phyloP scores from a whole-genome alignment of 192 early-diverging fungal species.

The Pilobolus umbonatus region DNA sequence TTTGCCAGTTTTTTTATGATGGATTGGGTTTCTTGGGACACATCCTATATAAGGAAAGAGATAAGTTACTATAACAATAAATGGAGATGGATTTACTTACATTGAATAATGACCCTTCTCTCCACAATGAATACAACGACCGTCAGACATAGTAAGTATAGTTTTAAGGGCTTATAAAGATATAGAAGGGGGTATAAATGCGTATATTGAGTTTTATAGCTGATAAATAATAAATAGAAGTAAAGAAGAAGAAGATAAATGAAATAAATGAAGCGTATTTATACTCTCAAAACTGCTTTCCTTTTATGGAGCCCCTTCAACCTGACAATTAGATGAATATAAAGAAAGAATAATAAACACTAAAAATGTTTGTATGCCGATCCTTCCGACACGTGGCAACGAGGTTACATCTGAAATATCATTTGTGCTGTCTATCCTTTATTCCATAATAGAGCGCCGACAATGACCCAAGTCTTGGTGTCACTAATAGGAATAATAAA shows the following conservation, averaged over 20 bases:
- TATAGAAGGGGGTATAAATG: not conserved
- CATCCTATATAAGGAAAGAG: not conserved
- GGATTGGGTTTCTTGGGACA: not conserved
- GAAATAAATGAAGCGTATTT: no score
- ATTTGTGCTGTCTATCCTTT: no score
- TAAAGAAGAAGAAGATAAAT: not conserved
- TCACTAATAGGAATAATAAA: no score
- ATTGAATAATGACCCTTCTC: constrained; percentile 19
- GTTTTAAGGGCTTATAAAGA: not conserved
- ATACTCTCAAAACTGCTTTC: no score
- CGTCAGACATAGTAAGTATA: constrained; percentile 23
- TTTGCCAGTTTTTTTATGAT: no score
- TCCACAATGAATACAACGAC: constrained; percentile 32
- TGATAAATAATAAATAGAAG: not conserved
- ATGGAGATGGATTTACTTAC: not conserved
- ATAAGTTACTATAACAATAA: not conserved
- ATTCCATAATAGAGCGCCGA: no score
- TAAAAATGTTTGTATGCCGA: not conserved
- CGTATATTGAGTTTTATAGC: not conserved
- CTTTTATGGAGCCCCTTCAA: no score
- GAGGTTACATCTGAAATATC: no score
- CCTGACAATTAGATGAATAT: no score
- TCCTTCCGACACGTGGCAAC: not conserved
- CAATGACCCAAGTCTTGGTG: no score
- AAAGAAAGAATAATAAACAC: not conserved